Evolutionary conservation across 1,139 yeast genomes (phyloP), one percentile per base, ranked within the genome.

Genomic region (Yarrowia galli): DNA sequence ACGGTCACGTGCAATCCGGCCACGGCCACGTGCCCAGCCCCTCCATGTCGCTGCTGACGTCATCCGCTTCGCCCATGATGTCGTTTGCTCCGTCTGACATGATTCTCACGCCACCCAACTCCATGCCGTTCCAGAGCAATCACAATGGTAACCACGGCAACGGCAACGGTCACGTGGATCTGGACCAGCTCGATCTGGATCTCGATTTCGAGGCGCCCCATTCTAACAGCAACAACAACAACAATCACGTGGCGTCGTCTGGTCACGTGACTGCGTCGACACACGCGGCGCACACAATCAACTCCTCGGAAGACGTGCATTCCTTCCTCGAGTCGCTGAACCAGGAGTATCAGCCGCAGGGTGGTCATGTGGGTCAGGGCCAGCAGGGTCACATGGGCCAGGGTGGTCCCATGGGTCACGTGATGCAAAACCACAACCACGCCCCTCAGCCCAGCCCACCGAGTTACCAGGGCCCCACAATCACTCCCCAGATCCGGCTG

Each of bases 401-500:
- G n/a, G n/a, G n/a, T n/a, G n/a, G n/a, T n/a, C n/a, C n/a, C n/a
- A n/a, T n/a, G n/a, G n/a, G n/a, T n/a, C n/a, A n/a, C n/a, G n/a
- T n/a, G n/a, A n/a, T n/a, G n/a, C n/a, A n/a, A n/a, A n/a, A 3
- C 28, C 28, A 25, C 28, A 3, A 3, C 28, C 7, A 3, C 28
- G 28, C 28, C 28, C 28, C 28, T 7, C 28, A 25, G 10, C 32
- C 32, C 32, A 28, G 8, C 32, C 64, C 64, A 0, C 64, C 64
- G 2, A 42, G 51, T 1, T 58, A 58, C 40, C 64, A 71, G 73
- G 71, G 71, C 23, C 77, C 67, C 77, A 79, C 68, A 83, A 85
- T 71, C 87, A 89, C 75, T 85, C 96, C 96, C 74, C 91, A 67
- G 82, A 85, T 70, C 89, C 87, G 78, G 83, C 90, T 28, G 87